These are phyloP conservation scores for Tricholoma bakamatsutake DNA, from an alignment of 768 basidiomycete species.

Conservation along the genomic window DNA sequence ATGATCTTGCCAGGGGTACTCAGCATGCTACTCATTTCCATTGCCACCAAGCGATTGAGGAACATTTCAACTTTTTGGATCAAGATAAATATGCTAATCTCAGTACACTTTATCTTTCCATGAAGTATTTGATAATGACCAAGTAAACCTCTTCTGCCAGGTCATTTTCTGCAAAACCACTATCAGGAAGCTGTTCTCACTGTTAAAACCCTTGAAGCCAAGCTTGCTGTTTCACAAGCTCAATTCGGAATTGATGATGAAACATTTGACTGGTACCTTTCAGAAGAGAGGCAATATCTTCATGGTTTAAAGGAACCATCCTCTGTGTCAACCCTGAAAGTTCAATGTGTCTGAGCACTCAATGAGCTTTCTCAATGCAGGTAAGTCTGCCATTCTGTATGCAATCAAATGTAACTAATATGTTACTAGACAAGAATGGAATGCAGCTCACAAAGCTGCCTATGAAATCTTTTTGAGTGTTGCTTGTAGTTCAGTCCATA, in stretches of 20 bases:
- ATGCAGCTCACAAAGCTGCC: not conserved
- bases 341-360: not conserved
- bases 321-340: not conserved
- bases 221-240: not conserved
- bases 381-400: not conserved
- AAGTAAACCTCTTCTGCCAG: not conserved
- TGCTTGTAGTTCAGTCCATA: no score
- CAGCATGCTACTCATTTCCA: conserved; percentile 9
- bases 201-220: not conserved
- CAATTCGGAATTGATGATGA: not conserved
- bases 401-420: not conserved
- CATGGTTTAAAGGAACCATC: not conserved
- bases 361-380: not conserved
- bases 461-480: no score
- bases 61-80: not conserved
- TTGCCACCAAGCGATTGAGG: not conserved
- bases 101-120: not conserved
- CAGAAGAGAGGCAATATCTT: not conserved
- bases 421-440: not conserved
- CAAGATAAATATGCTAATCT: no score
- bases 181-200: not conserved
- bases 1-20: conserved; percentile 12
- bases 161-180: not conserved
- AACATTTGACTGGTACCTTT: not conserved
- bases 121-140: not conserved